These are phyloP conservation scores for Aspergillus carlsbadensis DNA, from an alignment of 495 filamentous ascomycete species.

Conservation along the genomic window DNA sequence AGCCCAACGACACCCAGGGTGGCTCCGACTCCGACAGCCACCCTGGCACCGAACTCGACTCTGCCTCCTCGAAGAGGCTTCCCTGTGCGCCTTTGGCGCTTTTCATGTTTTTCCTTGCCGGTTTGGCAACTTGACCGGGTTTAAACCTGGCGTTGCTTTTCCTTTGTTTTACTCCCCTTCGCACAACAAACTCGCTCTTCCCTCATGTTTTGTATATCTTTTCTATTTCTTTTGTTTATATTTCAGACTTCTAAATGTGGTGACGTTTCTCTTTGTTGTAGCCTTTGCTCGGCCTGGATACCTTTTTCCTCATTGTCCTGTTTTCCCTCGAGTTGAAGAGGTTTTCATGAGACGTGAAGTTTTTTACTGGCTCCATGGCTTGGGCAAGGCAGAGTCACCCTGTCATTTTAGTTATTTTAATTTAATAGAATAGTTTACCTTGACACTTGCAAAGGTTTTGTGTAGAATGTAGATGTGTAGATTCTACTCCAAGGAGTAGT, in stretches of 20 bases:
- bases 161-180: not conserved
- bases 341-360: not conserved
- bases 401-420: not conserved
- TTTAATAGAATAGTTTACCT: no score
- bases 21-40: not conserved
- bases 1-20: not conserved
- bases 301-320: constrained; percentile 1
- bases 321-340: not conserved
- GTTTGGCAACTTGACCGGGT: not conserved
- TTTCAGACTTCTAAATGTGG: not conserved
- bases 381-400: not conserved
- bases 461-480: no score
- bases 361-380: constrained; percentile 1
- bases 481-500: no score
- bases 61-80: not conserved
- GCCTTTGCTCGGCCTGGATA: not conserved
- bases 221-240: not conserved
- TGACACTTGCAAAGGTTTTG: no score
- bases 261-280: not conserved
- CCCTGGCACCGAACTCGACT: not conserved
- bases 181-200: not conserved
- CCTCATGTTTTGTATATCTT: not conserved
- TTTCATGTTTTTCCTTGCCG: not conserved
- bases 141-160: not conserved
- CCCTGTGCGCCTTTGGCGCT: not conserved